These are phyloP conservation scores for Escovopsis sp. DNA, from an alignment of 2,329 filamentous ascomycete species.

Conservation along the genomic window DNA sequence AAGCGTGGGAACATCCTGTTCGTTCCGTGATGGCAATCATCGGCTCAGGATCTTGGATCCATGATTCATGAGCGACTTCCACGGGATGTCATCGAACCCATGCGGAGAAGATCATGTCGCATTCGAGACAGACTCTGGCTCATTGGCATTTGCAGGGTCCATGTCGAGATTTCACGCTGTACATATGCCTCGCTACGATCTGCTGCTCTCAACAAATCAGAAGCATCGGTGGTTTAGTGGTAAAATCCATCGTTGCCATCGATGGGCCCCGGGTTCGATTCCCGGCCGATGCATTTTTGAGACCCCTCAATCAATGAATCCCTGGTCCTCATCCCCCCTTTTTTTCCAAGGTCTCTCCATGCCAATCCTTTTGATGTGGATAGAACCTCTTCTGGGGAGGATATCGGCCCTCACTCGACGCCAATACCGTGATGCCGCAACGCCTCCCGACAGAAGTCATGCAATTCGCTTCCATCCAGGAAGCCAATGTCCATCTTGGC, in stretches of 20 bases:
- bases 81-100: too few relatives aligned
- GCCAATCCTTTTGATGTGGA: neutral
- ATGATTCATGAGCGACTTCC: too few relatives aligned
- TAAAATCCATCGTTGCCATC: slow-evolving; percentile 22
- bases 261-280: slow-evolving; percentile 21
- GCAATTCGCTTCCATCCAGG: slow-evolving; percentile 2
- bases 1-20: too few relatives aligned
- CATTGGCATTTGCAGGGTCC: too few relatives aligned
- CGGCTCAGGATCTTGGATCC: too few relatives aligned
- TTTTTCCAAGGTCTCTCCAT: neutral
- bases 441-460: slow-evolving; percentile 2
- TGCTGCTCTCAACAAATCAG: neutral
- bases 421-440: neutral
- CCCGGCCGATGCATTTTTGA: slow-evolving; percentile 15
- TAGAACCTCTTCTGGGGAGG: neutral
- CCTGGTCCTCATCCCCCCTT: neutral
- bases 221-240: slow-evolving; percentile 20
- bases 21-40: too few relatives aligned
- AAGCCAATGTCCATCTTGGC: neutral
- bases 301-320: neutral
- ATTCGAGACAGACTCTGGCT: too few relatives aligned
- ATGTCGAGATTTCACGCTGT: too few relatives aligned
- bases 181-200: too few relatives aligned
- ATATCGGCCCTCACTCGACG: neutral
- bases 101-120: too few relatives aligned